These are phyloP conservation scores for Citrullus colocynthis DNA, from an alignment of 306 rosid species.

Conservation along the genomic window DNA sequence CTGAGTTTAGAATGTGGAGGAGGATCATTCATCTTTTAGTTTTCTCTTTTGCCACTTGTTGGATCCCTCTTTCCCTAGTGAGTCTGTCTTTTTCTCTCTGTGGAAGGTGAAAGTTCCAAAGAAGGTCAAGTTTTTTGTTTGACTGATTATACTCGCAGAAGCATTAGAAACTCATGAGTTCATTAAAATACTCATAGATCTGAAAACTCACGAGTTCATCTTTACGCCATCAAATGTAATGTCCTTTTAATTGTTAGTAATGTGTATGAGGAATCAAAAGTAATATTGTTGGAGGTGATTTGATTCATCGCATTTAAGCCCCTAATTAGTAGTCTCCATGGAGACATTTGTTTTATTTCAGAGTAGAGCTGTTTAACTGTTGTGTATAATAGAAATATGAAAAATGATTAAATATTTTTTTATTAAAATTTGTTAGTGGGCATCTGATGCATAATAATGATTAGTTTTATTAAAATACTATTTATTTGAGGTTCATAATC, in stretches of 20 bases:
- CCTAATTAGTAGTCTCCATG: neutral
- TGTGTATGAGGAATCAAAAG: neutral
- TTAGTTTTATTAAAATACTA: neutral
- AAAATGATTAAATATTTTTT: neutral
- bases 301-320: neutral
- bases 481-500: neutral
- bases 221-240: neutral
- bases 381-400: neutral
- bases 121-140: too few species aligned
- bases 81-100: too few species aligned
- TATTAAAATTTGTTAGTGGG: neutral
- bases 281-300: neutral
- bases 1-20: too few species aligned
- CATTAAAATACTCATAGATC: neutral
- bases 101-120: too few species aligned
- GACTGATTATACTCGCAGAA: too few species aligned
- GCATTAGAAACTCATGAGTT: too few species aligned
- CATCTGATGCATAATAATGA: neutral
- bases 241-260: neutral
- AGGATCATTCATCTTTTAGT: too few species aligned
- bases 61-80: too few species aligned
- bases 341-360: neutral
- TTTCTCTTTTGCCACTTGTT: too few species aligned
- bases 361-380: neutral
- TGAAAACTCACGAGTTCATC: neutral